phyloP scores from a whole-genome alignment of 306 rosid genomes.

The Dicorynia guianensis region DNA sequence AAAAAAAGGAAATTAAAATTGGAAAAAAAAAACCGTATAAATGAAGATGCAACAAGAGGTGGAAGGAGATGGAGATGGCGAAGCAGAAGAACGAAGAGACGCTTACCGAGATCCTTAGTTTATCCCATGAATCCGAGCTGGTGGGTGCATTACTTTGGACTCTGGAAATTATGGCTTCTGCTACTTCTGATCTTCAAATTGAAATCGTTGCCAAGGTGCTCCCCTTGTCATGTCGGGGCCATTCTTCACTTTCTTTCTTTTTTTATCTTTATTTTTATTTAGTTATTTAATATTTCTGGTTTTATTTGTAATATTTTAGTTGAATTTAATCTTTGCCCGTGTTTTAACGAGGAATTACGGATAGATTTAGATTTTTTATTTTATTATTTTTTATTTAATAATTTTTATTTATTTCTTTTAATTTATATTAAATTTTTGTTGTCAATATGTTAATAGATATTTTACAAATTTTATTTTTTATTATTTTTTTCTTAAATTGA shows the following conservation, averaged over 20 bases:
- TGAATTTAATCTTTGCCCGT: too few relatives aligned
- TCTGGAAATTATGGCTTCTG: constrained; percentile 40
- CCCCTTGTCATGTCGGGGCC: background rate
- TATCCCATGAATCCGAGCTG: constrained; percentile 36
- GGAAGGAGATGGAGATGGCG: background rate
- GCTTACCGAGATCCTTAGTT: constrained; percentile 45
- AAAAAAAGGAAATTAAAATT: constrained; percentile 21
- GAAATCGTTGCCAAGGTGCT: constrained; percentile 25
- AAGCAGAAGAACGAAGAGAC: constrained; percentile 1
- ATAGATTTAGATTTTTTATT: too few relatives aligned
- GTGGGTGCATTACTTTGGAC: constrained; percentile 11
- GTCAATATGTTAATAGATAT: too few relatives aligned
- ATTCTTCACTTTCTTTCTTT: background rate
- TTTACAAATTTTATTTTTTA: too few relatives aligned
- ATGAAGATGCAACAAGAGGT: constrained; percentile 28
- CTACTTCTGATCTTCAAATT: constrained; percentile 37
- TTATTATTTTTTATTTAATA: too few relatives aligned
- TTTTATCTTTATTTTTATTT: background rate
- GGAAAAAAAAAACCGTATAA: background rate
- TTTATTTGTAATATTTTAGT: too few relatives aligned
- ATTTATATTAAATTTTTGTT: too few relatives aligned
- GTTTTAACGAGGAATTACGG: too few relatives aligned
- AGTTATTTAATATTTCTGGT: too few relatives aligned
- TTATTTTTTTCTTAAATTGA: too few relatives aligned
- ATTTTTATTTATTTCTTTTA: too few relatives aligned